phyloP scores from a whole-genome alignment of 2,329 filamentous ascomycete genomes.

The Metarhizium guizhouense region DNA sequence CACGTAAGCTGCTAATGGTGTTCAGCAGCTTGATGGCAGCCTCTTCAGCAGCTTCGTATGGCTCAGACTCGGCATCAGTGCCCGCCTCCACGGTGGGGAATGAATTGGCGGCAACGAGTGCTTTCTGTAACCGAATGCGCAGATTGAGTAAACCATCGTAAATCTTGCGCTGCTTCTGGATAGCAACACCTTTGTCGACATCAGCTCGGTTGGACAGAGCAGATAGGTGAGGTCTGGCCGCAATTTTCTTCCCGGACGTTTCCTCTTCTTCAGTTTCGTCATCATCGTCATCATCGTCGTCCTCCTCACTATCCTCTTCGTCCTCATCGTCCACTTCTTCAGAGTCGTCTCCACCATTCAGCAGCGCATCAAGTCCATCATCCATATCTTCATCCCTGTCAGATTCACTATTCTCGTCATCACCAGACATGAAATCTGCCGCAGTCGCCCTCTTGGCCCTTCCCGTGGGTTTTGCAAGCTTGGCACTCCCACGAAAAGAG shows the following conservation, averaged over 20 bases:
- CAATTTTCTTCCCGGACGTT: constrained; percentile 14
- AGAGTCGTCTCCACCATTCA: constrained; percentile 21
- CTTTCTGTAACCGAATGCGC: constrained; percentile 89
- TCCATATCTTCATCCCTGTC: constrained; percentile 29
- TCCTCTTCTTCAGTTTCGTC: constrained; percentile 24
- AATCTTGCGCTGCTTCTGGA: constrained; percentile 74
- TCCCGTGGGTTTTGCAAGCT: constrained; percentile 29
- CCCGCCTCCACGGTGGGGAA: constrained; percentile 40
- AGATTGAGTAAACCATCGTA: constrained; percentile 87
- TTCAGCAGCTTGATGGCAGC: constrained; percentile 81
- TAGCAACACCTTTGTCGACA: constrained; percentile 74
- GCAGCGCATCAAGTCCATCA: constrained; percentile 26
- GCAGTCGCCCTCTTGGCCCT: constrained; percentile 37
- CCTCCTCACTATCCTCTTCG: constrained; percentile 25
- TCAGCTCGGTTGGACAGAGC: constrained; percentile 39
- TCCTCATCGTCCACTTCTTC: constrained; percentile 25
- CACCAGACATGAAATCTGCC: constrained; percentile 48
- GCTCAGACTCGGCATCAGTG: constrained; percentile 33
- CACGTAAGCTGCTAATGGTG: constrained; percentile 63
- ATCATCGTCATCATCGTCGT: constrained; percentile 22
- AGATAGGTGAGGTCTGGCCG: constrained; percentile 24
- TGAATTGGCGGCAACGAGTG: constrained; percentile 72
- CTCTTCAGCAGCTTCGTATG: constrained; percentile 69
- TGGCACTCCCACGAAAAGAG: constrained; percentile 51
- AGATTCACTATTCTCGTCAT: constrained; percentile 27